phyloP scores from a whole-genome alignment of 208 protist species.

The Trichomonas tenax region DNA sequence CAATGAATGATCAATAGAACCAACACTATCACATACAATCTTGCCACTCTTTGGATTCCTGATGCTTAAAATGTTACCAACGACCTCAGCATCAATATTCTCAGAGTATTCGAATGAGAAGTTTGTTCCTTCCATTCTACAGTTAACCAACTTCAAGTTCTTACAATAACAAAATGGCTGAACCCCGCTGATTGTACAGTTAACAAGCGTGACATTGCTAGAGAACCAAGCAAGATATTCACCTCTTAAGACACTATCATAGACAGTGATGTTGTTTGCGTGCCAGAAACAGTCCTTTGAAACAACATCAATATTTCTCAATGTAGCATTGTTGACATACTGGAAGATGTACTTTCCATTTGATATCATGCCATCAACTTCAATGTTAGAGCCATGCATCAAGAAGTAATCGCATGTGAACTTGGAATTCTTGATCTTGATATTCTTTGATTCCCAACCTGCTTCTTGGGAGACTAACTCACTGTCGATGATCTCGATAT shows the following conservation, averaged over 20 bases:
- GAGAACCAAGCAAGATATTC: constrained; percentile 1
- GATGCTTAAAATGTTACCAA: background rate
- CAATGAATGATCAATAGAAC: background rate
- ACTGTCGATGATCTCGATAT: background rate
- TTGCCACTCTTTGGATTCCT: background rate
- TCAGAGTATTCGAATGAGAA: background rate
- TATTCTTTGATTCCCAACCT: background rate
- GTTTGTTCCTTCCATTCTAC: background rate
- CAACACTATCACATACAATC: background rate
- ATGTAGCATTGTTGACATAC: background rate
- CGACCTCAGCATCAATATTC: background rate
- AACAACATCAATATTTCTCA: background rate
- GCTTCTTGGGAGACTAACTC: background rate
- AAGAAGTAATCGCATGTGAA: background rate
- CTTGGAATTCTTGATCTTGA: background rate
- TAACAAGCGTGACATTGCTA: background rate
- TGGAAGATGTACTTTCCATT: background rate
- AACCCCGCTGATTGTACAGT: background rate
- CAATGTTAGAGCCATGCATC: background rate
- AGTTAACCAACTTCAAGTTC: background rate
- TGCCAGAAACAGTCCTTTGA: background rate
- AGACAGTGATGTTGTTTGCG: background rate
- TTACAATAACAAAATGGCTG: constrained; percentile 2
- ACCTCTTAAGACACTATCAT: background rate
- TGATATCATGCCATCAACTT: background rate